A percentile compares a stretch with the other conserved stretches of the same genome.
Conservation (phyloP, 2,329 filamentous ascomycete genomes). For the Venturia carpophila region DNA sequence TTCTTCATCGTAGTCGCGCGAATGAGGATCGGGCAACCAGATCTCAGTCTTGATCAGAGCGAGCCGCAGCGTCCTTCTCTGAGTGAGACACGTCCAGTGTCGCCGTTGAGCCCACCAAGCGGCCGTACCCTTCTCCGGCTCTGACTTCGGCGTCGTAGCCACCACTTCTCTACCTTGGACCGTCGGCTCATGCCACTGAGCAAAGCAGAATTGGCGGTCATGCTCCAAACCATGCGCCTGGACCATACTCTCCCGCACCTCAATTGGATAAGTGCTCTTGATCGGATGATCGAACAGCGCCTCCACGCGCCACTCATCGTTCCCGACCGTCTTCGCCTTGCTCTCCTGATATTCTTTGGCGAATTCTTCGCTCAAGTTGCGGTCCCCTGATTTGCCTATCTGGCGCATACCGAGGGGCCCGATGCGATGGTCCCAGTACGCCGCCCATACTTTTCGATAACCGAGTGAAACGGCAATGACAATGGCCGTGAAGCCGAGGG, state of each 20-base stretch:
- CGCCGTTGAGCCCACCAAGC: neutral
- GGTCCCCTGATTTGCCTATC: conserved; percentile 5
- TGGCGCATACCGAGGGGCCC: conserved; percentile 1
- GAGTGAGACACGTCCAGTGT: conserved; percentile 64
- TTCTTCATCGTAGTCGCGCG: conserved; percentile 43
- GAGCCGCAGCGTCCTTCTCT: conserved; percentile 60
- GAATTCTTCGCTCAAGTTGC: conserved; percentile 17
- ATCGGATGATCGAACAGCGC: conserved; percentile 75
- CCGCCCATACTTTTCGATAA: conserved; percentile 14
- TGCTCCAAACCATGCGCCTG: conserved; percentile 63
- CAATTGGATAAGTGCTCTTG: conserved; percentile 73
- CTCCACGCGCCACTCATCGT: conserved; percentile 29
- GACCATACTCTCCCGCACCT: conserved; percentile 58
- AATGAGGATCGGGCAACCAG: conserved; percentile 61
- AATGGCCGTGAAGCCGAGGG: conserved; percentile 5
- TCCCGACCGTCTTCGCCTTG: neutral
- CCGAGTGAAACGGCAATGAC: conserved; percentile 6
- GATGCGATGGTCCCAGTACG: conserved; percentile 7
- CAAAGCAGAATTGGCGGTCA: conserved; percentile 78
- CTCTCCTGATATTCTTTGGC: conserved; percentile 5
- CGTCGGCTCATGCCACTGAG: conserved; percentile 45
- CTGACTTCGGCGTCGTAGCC: neutral
- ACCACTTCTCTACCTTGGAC: conserved; percentile 23
- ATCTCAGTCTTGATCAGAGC: conserved; percentile 58
- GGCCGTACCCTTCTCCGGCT: neutral